Base-by-base conservation (phyloP, 495 filamentous ascomycete species). In the Penicillium atrosanguineum region DNA sequence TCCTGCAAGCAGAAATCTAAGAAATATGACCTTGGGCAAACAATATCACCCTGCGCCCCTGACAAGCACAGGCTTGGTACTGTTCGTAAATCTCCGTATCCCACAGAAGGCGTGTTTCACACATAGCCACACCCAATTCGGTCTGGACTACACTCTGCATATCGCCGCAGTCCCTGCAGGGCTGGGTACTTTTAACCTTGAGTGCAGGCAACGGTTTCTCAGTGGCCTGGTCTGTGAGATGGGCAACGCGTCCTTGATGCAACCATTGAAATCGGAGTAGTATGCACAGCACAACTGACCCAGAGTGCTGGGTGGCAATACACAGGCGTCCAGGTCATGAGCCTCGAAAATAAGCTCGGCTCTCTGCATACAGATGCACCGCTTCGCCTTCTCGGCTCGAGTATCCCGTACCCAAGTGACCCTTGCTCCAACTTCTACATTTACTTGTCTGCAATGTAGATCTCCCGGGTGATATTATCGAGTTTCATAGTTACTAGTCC, bases 151-250 rank as follows among this genome's bases (percentile, higher is more conserved):
- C 26, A 21, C 19, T 29, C 39, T 18, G 16, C 16, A 12, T 8
- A 3, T 0, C 39, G 23, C 7, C 6, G 40, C 28, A 48, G 37
- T 43, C 44, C 54, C 48, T 52, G 48, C 54, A 57, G 54, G 55
- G 44, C 9, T 18, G 14, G 14, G 14, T 23, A 7, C 8, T 41
- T 45, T 52, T 52, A 57, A 45, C 48, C 48, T 57, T 57, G 49
- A 49, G 23, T 44, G 8, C 44, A 7, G 16, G 44, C 20, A 57
- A 57, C 55, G 38, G 31, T 52, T 37, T 37, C 20, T 42, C 18
- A 36, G 3, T 39, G 50, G 18, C 43, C 20, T 15, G 0, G 26
- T 47, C 21, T 37, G 55, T 57, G 23, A 29, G 21, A 57, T 48
- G 23, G 21, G 45, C 21, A n/a, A 57, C 40, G 31, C 55, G 55